phyloP scores from a whole-genome alignment of 306 rosid species.

The Rosa multiflora region DNA sequence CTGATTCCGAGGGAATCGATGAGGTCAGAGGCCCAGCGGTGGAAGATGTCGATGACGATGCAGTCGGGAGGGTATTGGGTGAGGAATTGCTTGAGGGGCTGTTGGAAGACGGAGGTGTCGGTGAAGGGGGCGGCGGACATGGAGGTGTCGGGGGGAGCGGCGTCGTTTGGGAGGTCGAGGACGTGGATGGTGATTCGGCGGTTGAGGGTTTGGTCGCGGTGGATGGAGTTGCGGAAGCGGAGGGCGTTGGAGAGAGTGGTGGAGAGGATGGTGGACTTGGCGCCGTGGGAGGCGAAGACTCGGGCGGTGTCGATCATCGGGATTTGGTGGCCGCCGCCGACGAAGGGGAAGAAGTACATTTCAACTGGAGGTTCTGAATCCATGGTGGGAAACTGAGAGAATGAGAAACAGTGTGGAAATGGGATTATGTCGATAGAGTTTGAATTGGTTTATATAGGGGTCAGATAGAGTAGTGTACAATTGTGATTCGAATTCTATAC shows the following conservation, averaged over 20 bases:
- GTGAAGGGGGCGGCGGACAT: slow-evolving; percentile 17
- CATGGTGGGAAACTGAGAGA: slow-evolving; percentile 13
- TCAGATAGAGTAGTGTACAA: no score
- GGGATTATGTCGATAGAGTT: neutral
- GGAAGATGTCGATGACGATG: slow-evolving; percentile 25
- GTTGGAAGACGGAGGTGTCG: slow-evolving; percentile 2
- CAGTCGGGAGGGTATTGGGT: slow-evolving; percentile 14
- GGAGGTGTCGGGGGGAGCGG: slow-evolving; percentile 1
- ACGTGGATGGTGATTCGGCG: slow-evolving; percentile 11
- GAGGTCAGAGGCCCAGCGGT: slow-evolving; percentile 27
- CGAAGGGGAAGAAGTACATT: slow-evolving; percentile 45
- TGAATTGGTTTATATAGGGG: no score
- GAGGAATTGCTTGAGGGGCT: slow-evolving; percentile 10
- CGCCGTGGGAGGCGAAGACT: slow-evolving; percentile 34
- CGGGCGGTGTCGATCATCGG: slow-evolving; percentile 46
- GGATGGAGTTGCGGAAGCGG: slow-evolving; percentile 29
- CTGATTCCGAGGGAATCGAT: slow-evolving; percentile 9
- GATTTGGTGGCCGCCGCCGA: slow-evolving; percentile 41
- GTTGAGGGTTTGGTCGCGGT: slow-evolving; percentile 19
- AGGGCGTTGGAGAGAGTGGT: slow-evolving; percentile 35
- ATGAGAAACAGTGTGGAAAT: neutral
- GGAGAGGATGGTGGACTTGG: slow-evolving; percentile 42
- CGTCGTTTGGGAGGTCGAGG: slow-evolving; percentile 10
- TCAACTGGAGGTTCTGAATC: slow-evolving; percentile 6
- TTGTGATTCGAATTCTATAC: no score